Conservation (phyloP, 768 basidiomycete genomes). For the Mycena galopus region DNA sequence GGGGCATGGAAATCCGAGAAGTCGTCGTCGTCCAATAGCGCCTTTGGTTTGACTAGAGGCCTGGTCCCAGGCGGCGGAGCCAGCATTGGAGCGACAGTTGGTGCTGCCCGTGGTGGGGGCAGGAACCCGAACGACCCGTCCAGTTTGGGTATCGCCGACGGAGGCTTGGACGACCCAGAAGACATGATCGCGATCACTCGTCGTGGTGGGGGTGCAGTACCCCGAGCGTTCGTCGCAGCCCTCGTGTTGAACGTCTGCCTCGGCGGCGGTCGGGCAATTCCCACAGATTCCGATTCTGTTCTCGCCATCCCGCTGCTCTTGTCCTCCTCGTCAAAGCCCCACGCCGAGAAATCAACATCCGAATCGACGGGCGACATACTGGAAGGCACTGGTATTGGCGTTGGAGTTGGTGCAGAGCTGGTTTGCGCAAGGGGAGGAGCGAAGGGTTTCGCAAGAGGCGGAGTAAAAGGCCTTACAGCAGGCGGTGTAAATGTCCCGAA, state of each 20-base stretch:
- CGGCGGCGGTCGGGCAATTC: neutral
- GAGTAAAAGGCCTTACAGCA: neutral
- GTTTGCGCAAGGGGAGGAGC: conserved; percentile 19
- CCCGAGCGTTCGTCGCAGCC: conserved; percentile 15
- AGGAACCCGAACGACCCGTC: conserved; percentile 32
- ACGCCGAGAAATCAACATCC: conserved; percentile 34
- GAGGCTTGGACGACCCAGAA: conserved; percentile 30
- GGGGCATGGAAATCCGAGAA: conserved; percentile 65
- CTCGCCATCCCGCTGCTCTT: conserved; percentile 21
- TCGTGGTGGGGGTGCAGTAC: conserved; percentile 39
- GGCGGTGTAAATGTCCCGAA: conserved; percentile 26
- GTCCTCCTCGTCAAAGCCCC: conserved; percentile 35
- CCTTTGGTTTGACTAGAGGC: conserved; percentile 37
- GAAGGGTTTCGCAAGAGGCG: conserved; percentile 8
- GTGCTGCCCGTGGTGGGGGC: conserved; percentile 34
- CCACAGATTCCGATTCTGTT: conserved; percentile 16
- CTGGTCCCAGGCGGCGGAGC: conserved; percentile 45
- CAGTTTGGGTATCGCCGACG: conserved; percentile 36
- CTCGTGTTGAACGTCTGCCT: conserved; percentile 21
- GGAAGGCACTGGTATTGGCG: neutral
- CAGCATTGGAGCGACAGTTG: conserved; percentile 42
- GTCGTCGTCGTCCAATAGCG: conserved; percentile 56
- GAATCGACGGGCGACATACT: conserved; percentile 26
- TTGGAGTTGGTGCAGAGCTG: conserved; percentile 14
- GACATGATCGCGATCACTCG: conserved; percentile 36